A percentile compares a stretch with the other conserved stretches of the same genome.
Conservation (phyloP, 208 protist genomes). For the Wallacemonas collosoma region DNA sequence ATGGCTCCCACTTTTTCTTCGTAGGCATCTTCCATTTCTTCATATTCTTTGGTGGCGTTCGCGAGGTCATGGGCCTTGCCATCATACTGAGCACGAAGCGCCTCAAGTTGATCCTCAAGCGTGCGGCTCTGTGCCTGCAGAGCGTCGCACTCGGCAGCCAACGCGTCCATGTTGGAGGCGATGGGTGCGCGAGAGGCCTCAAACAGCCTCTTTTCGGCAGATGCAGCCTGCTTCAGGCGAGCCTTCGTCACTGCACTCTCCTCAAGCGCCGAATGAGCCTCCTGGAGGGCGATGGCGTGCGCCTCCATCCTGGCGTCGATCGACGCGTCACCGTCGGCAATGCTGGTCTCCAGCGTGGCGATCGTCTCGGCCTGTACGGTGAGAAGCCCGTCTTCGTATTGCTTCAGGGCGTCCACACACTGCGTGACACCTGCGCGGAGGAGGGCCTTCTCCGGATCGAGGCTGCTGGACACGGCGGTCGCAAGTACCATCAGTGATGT, state of each 20-base stretch:
- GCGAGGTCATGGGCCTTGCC: conserved; percentile 11
- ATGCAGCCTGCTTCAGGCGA: conserved; percentile 19
- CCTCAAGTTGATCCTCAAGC: conserved; percentile 28
- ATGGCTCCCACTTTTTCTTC: conserved; percentile 25
- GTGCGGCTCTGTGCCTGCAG: conserved; percentile 30
- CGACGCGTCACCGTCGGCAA: conserved; percentile 3
- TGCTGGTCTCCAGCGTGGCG: conserved; percentile 12
- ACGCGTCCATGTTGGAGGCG: conserved; percentile 13
- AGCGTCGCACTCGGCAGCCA: conserved; percentile 17
- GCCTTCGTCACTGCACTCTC: conserved; percentile 13
- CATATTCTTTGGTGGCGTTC: conserved; percentile 1
- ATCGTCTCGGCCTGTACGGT: conserved; percentile 28
- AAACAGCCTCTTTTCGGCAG: conserved; percentile 16
- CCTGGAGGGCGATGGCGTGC: conserved; percentile 21
- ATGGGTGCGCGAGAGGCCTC: conserved; percentile 15
- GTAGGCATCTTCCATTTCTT: conserved; percentile 20
- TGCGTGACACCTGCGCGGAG: neutral
- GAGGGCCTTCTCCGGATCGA: conserved; percentile 14
- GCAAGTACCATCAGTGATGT: neutral
- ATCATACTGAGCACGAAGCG: conserved; percentile 8
- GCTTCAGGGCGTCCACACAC: conserved; percentile 16
- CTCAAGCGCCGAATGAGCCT: conserved; percentile 21
- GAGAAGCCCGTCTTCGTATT: conserved; percentile 23
- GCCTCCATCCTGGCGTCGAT: conserved; percentile 14
- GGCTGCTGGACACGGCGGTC: neutral